phyloP scores from a whole-genome alignment of 2,329 filamentous ascomycete genomes.

The Diplodia sapinea region DNA sequence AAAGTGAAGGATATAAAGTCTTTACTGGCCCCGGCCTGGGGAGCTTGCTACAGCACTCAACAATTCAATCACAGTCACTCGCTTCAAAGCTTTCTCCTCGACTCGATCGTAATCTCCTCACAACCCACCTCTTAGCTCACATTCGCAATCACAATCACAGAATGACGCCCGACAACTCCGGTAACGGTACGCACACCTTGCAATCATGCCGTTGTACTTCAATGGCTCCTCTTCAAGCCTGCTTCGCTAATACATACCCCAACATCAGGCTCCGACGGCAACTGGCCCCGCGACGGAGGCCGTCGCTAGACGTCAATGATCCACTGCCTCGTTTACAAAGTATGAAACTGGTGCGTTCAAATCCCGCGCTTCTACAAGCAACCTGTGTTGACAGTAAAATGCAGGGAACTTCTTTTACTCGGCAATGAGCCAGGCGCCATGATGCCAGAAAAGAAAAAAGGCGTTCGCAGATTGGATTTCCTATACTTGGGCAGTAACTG shows the following conservation, averaged over 20 bases:
- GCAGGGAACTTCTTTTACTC: not conserved
- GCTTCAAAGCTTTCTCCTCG: not conserved
- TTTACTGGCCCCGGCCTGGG: not conserved
- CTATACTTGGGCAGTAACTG: not conserved
- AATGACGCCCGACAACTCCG: constrained; percentile 7
- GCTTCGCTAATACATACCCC: not conserved
- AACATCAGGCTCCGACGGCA: not conserved
- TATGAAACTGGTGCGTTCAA: not conserved
- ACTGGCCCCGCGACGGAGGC: constrained; percentile 14
- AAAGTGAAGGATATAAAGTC: not conserved
- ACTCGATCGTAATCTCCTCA: not conserved
- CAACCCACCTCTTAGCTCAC: not conserved
- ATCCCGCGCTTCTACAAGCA: not conserved
- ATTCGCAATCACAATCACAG: not conserved
- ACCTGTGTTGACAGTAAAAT: not conserved
- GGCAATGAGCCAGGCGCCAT: not conserved
- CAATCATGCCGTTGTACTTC: not conserved
- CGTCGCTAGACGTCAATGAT: not conserved
- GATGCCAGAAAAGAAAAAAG: not conserved
- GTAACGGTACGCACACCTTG: not conserved
- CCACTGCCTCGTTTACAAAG: not conserved
- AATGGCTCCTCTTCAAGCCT: no score
- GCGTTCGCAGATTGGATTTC: not conserved
- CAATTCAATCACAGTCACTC: not conserved
- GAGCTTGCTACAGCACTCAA: not conserved